These are phyloP conservation scores for Syzygium oleosum DNA, from an alignment of 345 rosid species.

Conservation along the genomic window DNA sequence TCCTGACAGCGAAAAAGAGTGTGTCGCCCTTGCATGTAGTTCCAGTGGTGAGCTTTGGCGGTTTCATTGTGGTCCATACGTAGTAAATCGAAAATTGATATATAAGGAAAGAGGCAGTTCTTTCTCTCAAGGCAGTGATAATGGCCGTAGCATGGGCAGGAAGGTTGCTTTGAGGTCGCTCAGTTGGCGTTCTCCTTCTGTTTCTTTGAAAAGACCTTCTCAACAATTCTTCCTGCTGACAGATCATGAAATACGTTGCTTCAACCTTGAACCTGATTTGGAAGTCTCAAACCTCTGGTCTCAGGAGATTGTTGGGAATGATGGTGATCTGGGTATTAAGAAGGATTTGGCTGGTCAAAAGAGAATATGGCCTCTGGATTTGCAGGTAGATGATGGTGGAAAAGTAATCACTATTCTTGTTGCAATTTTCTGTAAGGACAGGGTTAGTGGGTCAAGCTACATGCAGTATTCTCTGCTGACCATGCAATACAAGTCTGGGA, in stretches of 20 bases:
- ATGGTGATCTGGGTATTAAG: constrained; percentile 75
- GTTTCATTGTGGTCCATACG: constrained; percentile 51
- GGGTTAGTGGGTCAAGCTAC: constrained; percentile 84
- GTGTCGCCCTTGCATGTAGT: constrained; percentile 63
- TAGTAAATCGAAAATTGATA: constrained; percentile 27
- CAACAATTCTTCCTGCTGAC: constrained; percentile 62
- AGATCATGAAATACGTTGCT: constrained; percentile 72
- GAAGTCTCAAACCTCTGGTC: constrained; percentile 59
- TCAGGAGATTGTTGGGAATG: constrained; percentile 69
- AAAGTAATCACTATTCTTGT: constrained; percentile 76
- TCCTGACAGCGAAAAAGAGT: constrained; percentile 19
- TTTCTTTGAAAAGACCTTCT: constrained; percentile 25
- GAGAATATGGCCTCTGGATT: constrained; percentile 85
- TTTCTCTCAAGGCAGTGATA: constrained; percentile 27
- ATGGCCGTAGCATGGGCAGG: constrained; percentile 18
- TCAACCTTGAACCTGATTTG: constrained; percentile 30
- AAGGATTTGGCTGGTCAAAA: constrained; percentile 93
- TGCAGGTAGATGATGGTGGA: constrained; percentile 72
- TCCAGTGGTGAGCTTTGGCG: constrained; percentile 73
- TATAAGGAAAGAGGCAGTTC: constrained; percentile 19
- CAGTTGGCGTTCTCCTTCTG: constrained; percentile 40
- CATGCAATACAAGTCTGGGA: constrained; percentile 68
- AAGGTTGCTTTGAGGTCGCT: constrained; percentile 82
- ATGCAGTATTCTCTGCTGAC: constrained; percentile 86
- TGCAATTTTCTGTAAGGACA: constrained; percentile 89